Percentiles rank a stretch among this genome's conserved stretches.
These are phyloP conservation scores for Candida chauliodis DNA, from an alignment of 805 yeast genomes.

Conservation along the genomic window DNA sequence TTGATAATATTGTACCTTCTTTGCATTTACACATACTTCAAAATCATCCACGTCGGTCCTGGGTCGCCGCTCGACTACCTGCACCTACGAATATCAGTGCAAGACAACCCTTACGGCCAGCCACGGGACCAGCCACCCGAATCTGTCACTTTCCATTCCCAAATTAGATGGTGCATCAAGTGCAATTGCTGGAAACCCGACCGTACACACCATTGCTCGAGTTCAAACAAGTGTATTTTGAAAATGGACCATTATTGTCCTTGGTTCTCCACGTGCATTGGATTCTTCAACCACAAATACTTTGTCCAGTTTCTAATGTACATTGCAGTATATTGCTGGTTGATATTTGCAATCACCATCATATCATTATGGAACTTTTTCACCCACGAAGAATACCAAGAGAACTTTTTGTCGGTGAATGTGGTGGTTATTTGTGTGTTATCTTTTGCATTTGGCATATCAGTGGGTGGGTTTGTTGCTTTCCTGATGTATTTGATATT, in stretches of 20 bases:
- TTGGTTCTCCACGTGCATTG: slow-evolving; percentile 90
- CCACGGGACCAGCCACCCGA: slow-evolving; percentile 26
- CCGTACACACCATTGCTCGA: slow-evolving; percentile 55
- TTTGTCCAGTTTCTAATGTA: slow-evolving; percentile 72
- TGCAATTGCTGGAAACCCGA: slow-evolving; percentile 61
- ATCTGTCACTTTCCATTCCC: slow-evolving; percentile 37
- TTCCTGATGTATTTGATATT: slow-evolving; percentile 59
- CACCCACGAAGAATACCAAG: slow-evolving; percentile 31
- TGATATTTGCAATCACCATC: slow-evolving; percentile 40
- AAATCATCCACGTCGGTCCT: slow-evolving; percentile 51
- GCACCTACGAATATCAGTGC: slow-evolving; percentile 31
- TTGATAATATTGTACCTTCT: slow-evolving; percentile 30
- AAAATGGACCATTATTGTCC: slow-evolving; percentile 71
- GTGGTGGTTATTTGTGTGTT: slow-evolving; percentile 60
- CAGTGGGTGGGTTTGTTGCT: slow-evolving; percentile 45
- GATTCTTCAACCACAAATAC: slow-evolving; percentile 73
- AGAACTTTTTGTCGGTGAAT: slow-evolving; percentile 50
- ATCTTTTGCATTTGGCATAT: slow-evolving; percentile 49
- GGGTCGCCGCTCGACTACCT: slow-evolving; percentile 64
- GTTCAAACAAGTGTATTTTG: slow-evolving; percentile 45
- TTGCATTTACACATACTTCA: slow-evolving; percentile 49
- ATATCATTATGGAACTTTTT: slow-evolving; percentile 49
- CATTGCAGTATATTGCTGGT: slow-evolving; percentile 43
- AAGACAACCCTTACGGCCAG: slow-evolving; percentile 14
- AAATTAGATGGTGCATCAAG: slow-evolving; percentile 51